Conservation (phyloP, 495 filamentous ascomycete species). For the Neurospora sublineolata region DNA sequence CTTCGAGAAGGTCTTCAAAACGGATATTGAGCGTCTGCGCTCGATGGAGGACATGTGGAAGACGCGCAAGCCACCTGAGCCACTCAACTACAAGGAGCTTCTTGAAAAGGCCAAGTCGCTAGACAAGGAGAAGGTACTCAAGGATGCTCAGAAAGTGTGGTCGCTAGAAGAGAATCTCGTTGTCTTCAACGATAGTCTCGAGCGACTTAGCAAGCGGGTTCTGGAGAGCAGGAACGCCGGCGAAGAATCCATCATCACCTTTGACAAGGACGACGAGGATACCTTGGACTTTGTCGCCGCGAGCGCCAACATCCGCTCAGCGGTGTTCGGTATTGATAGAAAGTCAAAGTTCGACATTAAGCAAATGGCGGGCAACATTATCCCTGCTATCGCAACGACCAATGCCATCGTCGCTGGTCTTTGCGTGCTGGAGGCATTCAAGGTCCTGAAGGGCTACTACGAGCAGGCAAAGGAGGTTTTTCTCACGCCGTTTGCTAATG, state of each 20-base stretch:
- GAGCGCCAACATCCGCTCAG: slow-evolving; percentile 76
- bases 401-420: slow-evolving; percentile 93
- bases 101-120: slow-evolving; percentile 32
- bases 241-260: slow-evolving; percentile 55
- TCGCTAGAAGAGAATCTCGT: slow-evolving; percentile 65
- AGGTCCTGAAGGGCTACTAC: slow-evolving; percentile 69
- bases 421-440: slow-evolving; percentile 88
- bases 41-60: slow-evolving; percentile 98
- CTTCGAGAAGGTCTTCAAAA: slow-evolving; percentile 85
- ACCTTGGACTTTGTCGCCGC: slow-evolving; percentile 91
- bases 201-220: slow-evolving; percentile 62
- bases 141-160: slow-evolving; percentile 70
- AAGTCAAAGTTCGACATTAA: slow-evolving; percentile 96
- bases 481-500: slow-evolving; percentile 68
- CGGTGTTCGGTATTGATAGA: slow-evolving; percentile 72
- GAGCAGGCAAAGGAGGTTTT: slow-evolving; percentile 54
- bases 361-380: slow-evolving; percentile 98
- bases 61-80: slow-evolving; percentile 57
- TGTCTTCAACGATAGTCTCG: slow-evolving; percentile 78
- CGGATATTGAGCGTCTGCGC: slow-evolving; percentile 73
- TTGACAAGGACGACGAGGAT: slow-evolving; percentile 96
- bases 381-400: slow-evolving; percentile 94
- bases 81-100: slow-evolving; percentile 51
- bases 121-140: slow-evolving; percentile 42
- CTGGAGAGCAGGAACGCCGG: slow-evolving; percentile 42